Conservation (phyloP, 257 asterid species). For the Agastache rugosa region DNA sequence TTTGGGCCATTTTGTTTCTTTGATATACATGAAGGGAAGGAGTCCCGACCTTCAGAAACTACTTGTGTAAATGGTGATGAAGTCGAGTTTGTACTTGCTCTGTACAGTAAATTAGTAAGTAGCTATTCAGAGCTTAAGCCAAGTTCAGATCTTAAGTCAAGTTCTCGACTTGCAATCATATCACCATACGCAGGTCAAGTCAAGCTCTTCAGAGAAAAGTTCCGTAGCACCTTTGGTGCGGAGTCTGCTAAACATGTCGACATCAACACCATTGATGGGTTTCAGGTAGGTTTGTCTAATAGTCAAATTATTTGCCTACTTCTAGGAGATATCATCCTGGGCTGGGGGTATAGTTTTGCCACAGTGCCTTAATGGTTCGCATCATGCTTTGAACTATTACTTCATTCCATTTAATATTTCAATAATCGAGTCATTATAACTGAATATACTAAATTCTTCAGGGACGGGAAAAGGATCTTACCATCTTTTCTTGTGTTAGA, state of each 20-base stretch:
- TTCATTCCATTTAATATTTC: background rate
- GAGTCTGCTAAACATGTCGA: constrained; percentile 83
- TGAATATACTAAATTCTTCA: constrained; percentile 37
- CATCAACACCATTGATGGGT: constrained; percentile 95
- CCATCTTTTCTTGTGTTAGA: constrained; percentile 96
- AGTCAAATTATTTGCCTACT: constrained; percentile 16
- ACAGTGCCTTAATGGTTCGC: background rate
- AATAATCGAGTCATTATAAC: constrained; percentile 4
- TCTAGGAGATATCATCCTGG: constrained; percentile 2
- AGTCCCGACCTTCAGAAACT: constrained; percentile 75
- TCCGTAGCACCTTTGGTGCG: constrained; percentile 68
- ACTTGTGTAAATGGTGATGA: constrained; percentile 89
- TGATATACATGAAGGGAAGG: constrained; percentile 82
- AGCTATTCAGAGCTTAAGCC: constrained; percentile 87
- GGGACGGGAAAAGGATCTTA: constrained; percentile 99
- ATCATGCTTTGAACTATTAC: constrained; percentile 15
- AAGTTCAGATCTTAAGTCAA: constrained; percentile 84
- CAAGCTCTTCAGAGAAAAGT: constrained; percentile 73
- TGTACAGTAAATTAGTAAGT: constrained; percentile 73
- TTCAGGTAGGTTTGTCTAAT: constrained; percentile 60
- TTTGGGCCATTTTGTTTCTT: constrained; percentile 98
- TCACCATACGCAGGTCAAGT: constrained; percentile 88
- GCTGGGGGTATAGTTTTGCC: constrained; percentile 12
- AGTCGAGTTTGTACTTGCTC: constrained; percentile 79
- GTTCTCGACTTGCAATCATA: constrained; percentile 86